Percentiles rank a stretch among this genome's conserved stretches.
Conservation (phyloP, 495 filamentous ascomycete species). For the Aspergillus coremiiformis region DNA sequence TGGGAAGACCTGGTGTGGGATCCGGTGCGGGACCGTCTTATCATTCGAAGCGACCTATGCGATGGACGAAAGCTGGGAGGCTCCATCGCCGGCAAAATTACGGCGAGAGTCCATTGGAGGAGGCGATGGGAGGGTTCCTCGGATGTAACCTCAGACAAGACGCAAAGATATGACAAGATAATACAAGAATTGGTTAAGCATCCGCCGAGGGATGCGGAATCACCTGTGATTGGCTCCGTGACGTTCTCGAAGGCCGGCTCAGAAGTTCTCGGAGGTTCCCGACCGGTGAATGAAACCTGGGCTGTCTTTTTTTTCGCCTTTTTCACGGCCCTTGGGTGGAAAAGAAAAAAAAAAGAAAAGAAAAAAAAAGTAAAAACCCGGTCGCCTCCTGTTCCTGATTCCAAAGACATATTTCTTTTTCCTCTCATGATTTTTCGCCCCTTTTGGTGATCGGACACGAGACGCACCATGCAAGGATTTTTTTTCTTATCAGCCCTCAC, state of each 20-base stretch:
- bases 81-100: constrained; percentile 8
- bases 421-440: not conserved
- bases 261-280: constrained; percentile 14
- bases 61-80: constrained; percentile 1
- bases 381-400: not conserved
- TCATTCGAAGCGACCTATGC: constrained; percentile 7
- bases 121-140: constrained; percentile 8
- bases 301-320: not conserved
- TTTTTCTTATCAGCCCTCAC: not conserved
- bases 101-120: constrained; percentile 8
- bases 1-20: constrained; percentile 4
- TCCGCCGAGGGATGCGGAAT: constrained; percentile 5
- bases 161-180: constrained; percentile 17
- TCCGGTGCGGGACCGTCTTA: constrained; percentile 16
- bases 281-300: constrained; percentile 1
- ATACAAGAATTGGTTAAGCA: constrained; percentile 18
- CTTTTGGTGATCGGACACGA: not conserved
- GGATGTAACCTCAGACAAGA: constrained; percentile 31
- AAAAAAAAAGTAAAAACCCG: not conserved
- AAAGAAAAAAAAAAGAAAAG: not conserved
- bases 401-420: not conserved
- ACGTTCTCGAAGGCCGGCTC: constrained; percentile 10
- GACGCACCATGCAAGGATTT: not conserved
- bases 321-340: not conserved
- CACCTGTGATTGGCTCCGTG: constrained; percentile 4